phyloP scores from a whole-genome alignment of 805 yeast species.

The Saturnispora quitensis region DNA sequence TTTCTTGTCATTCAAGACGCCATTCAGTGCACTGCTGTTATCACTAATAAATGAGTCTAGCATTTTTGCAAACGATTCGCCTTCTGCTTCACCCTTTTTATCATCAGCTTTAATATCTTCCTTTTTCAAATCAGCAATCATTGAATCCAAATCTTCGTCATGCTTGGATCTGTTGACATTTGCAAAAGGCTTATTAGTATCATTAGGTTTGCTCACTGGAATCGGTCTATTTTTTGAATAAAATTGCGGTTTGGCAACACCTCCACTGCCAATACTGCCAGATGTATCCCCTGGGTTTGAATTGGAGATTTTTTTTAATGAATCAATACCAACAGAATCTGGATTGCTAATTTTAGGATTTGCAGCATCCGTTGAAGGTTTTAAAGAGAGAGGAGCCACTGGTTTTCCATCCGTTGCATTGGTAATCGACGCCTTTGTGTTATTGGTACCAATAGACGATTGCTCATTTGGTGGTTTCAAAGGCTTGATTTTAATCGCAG shows the following conservation, averaged over 20 bases:
- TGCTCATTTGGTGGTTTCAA: constrained; percentile 6
- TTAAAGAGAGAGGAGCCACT: background rate
- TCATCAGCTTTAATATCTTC: background rate
- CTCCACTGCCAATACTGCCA: background rate
- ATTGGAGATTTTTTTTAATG: too few species aligned
- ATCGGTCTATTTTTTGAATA: constrained; percentile 6
- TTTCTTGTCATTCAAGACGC: background rate
- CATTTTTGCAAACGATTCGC: constrained; percentile 4
- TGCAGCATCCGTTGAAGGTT: background rate
- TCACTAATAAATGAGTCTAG: constrained; percentile 8
- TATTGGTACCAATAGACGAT: background rate
- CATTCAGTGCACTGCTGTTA: constrained; percentile 7
- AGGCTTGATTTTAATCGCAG: constrained; percentile 5
- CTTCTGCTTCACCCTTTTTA: background rate
- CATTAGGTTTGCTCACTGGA: background rate
- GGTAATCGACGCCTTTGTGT: background rate
- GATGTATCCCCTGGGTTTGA: background rate
- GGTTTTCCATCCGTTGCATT: background rate
- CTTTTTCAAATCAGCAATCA: background rate
- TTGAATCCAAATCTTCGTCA: background rate
- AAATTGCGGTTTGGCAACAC: constrained; percentile 5
- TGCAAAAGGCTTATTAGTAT: background rate
- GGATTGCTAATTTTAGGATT: background rate
- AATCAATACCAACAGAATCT: background rate
- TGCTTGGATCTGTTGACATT: background rate